phyloP scores from a whole-genome alignment of 2,329 filamentous ascomycete species.

The Beauveria pseudobassiana region DNA sequence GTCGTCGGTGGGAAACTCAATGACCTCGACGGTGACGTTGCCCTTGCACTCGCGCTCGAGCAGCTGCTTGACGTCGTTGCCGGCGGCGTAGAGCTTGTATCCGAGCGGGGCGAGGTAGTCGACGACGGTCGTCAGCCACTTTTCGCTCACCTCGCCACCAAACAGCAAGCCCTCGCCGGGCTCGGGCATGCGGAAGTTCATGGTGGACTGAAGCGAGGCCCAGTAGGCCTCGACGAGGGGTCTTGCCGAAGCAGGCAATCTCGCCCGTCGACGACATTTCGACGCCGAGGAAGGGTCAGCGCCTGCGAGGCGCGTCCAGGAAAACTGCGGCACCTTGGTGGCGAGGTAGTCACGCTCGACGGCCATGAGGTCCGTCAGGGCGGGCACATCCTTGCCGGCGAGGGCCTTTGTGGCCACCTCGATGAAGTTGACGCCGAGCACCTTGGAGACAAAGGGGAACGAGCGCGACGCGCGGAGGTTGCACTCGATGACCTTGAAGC shows the following conservation, averaged over 20 bases:
- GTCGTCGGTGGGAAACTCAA: slow-evolving; percentile 94
- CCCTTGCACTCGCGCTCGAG: slow-evolving; percentile 66
- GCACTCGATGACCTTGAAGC: slow-evolving; percentile 89
- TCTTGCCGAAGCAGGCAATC: slow-evolving; percentile 97
- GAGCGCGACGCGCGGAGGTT: slow-evolving; percentile 95
- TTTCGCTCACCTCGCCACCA: slow-evolving; percentile 70
- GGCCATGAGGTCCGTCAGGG: slow-evolving; percentile 81
- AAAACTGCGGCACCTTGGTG: slow-evolving; percentile 98
- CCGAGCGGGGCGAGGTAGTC: slow-evolving; percentile 82
- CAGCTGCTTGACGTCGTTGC: slow-evolving; percentile 71
- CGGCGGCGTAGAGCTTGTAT: slow-evolving; percentile 90
- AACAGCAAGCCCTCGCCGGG: slow-evolving; percentile 93
- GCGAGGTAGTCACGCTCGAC: slow-evolving; percentile 86
- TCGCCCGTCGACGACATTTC: slow-evolving; percentile 97
- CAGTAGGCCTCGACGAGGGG: slow-evolving; percentile 96
- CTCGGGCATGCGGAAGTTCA: slow-evolving; percentile 98
- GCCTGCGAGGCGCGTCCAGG: slow-evolving; percentile 94
- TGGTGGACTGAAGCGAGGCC: slow-evolving; percentile 89
- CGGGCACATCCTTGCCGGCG: slow-evolving; percentile 75
- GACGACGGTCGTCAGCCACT: slow-evolving; percentile 70
- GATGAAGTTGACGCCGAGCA: slow-evolving; percentile 93
- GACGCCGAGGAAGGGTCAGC: slow-evolving; percentile 94
- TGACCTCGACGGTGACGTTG: slow-evolving; percentile 70
- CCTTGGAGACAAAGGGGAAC: slow-evolving; percentile 97
- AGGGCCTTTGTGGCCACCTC: slow-evolving; percentile 91